Evolutionary conservation across 176 grass and related monocot species (phyloP).

Genomic region (Bromus sterilis): DNA sequence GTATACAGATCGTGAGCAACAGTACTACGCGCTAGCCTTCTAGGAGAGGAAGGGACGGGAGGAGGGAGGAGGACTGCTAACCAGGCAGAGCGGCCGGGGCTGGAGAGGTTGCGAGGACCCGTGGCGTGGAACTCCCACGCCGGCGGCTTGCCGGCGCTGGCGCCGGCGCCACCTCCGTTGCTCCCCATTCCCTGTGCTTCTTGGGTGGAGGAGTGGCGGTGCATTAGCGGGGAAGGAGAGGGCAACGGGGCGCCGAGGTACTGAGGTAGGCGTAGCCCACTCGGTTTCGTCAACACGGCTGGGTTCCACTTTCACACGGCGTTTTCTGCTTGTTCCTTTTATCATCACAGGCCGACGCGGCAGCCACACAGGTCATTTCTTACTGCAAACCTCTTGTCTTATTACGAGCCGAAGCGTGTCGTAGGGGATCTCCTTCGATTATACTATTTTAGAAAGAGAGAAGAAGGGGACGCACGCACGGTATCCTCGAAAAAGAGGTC

Average conservation of each 20-base stretch:
- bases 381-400: background rate
- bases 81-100: constrained; percentile 70
- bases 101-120: constrained; percentile 71
- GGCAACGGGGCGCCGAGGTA: background rate
- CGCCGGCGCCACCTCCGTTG: constrained; percentile 2
- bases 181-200: constrained; percentile 18
- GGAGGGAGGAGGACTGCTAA: background rate
- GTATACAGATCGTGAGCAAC: background rate
- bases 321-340: background rate
- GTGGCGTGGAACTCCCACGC: constrained; percentile 73
- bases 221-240: constrained; percentile 7
- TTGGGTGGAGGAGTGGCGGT: background rate
- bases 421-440: background rate
- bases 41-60: background rate
- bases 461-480: background rate
- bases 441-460: background rate
- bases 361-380: background rate
- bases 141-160: too few relatives aligned
- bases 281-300: background rate
- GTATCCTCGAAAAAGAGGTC: background rate
- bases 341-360: background rate
- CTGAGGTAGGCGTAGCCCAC: background rate
- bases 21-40: background rate
- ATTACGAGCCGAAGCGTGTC: background rate
- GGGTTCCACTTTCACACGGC: background rate